Base-by-base conservation (phyloP, 2,329 filamentous ascomycete genomes). In the Diaporthe longicolla region DNA sequence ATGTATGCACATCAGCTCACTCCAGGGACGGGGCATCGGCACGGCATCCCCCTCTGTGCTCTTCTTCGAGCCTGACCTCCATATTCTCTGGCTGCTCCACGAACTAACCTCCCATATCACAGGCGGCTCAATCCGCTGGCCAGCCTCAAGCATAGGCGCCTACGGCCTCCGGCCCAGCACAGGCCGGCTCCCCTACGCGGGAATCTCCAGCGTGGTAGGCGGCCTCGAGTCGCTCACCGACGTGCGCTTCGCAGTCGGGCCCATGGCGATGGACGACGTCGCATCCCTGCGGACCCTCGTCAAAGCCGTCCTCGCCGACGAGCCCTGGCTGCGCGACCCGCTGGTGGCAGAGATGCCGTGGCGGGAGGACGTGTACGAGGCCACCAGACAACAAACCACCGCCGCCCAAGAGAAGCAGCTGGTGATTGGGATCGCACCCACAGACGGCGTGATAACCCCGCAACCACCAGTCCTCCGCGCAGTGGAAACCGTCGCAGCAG, bases 61-160 rank as follows among this genome's bases (percentile, higher is more conserved):
- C n/a, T n/a, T n/a, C n/a, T n/a, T n/a, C n/a, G n/a, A n/a, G n/a
- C n/a, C n/a, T n/a, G n/a, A n/a, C n/a, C n/a, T n/a, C n/a, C n/a
- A n/a, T n/a, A n/a, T n/a, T n/a, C n/a, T n/a, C n/a, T n/a, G n/a
- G n/a, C n/a, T n/a, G n/a, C n/a, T n/a, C n/a, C n/a, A n/a, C n/a
- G n/a, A n/a, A n/a, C n/a, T n/a, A n/a, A n/a, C n/a, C n/a, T n/a
- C n/a, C n/a, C n/a, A n/a, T n/a, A n/a, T n/a, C n/a, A n/a, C n/a
- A n/a, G 58, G 81, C 37, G 72, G 72, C 21, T 63, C 68, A 4
- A 74, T 74, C 48, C 72, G 72, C 26, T 48, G 40, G 35, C 72
- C 72, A 11, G 58, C 66, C n/a, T 19, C 43, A 21, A 29, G 57
- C 24, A n/a, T 32, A 43, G 72, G 72, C 40, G 43, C 58, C 11